Base-by-base conservation (phyloP, 352 stramenopile species). In the Phytophthora colocasiae region DNA sequence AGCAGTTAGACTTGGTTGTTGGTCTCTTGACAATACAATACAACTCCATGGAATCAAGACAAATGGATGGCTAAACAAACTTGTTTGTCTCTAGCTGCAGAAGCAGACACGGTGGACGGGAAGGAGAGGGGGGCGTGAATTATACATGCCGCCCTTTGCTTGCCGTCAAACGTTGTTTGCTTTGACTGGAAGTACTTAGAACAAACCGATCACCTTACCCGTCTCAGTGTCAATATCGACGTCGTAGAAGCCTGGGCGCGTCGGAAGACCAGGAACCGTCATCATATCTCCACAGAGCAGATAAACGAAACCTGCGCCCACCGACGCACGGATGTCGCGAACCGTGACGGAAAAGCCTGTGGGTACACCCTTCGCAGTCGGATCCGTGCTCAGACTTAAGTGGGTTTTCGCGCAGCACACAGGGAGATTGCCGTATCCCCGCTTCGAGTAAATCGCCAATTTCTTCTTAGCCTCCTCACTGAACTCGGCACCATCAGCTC, bases 321-420 rank as follows among this genome's bases (percentile, higher is more conserved):
- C 94, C 48, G 94, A 99, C 34, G 89, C 91, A 10, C 97, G 93
- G 55, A 99, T 88, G 65, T 99, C 97, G 49, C 97, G 85, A 26
- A 99, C 97, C 38, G 85, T 92, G 59, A 99, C 90, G 1, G 81
- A 87, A 66, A 98, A 98, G 12, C 90, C 95, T 19, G 81, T 98
- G 4, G 97, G 97, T 6, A 98, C 94, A 41, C 97, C 97, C 75
- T 99, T 99, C 17, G 82, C 73, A 4, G 81, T 88, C 31, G 85
- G 79, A 77, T 99, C 97, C 17, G 92, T 98, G 74, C 91, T 98
- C 66, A 99, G 87, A 53, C 88, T 98, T 77, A 99, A 97, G 78
- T 99, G 97, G 8, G 98, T 99, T 81, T 99, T 99, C 29, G 98
- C 98, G 55, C 99, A 98, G 75, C 98, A 99, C 66, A 99, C 89